A percentile compares a stretch with the other conserved stretches of the same genome.
phyloP scores from a whole-genome alignment of 495 filamentous ascomycete genomes.

The Gamarada debralockiae region DNA sequence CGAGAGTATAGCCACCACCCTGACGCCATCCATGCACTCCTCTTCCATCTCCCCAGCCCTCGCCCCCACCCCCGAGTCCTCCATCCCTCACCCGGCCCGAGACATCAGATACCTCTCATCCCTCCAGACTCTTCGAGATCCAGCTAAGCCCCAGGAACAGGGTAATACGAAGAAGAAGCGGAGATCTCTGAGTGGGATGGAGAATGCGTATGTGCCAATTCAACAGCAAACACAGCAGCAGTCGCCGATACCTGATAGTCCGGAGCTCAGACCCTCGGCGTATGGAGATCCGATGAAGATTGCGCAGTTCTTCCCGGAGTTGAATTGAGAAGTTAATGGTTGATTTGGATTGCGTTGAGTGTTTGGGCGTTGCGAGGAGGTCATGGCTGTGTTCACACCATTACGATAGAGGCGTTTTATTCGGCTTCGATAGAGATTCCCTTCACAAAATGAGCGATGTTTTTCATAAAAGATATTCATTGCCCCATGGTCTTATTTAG shows the following conservation, averaged over 20 bases:
- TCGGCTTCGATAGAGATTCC: no score
- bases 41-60: conserved; percentile 1
- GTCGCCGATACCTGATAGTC: neutral
- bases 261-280: neutral
- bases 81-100: neutral
- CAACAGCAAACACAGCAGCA: neutral
- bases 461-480: no score
- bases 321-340: conserved; percentile 5
- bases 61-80: conserved; percentile 1
- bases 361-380: neutral
- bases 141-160: conserved; percentile 15
- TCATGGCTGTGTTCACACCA: no score
- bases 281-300: conserved; percentile 27
- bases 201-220: neutral
- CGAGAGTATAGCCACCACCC: conserved; percentile 15
- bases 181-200: neutral
- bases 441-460: no score
- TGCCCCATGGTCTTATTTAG: no score
- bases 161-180: conserved; percentile 26
- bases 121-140: conserved; percentile 9
- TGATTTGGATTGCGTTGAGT: neutral
- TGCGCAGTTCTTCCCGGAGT: conserved; percentile 26
- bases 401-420: no score
- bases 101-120: conserved; percentile 2
- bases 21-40: conserved; percentile 9